These are phyloP conservation scores for Pythium rishiriense DNA, from an alignment of 352 stramenopile genomes.

Conservation along the genomic window DNA sequence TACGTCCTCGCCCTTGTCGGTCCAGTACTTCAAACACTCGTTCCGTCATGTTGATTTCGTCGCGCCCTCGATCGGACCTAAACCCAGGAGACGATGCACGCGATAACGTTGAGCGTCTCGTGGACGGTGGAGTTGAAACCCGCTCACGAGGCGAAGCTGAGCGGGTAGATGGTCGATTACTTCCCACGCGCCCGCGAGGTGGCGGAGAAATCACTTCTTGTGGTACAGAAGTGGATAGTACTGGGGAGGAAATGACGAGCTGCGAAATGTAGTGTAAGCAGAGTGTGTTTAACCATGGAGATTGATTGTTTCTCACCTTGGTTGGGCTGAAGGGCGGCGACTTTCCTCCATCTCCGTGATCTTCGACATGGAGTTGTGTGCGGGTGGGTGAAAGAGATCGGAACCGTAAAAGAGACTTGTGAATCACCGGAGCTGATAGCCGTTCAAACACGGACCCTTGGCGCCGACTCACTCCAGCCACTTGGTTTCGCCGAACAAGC, in stretches of 20 bases:
- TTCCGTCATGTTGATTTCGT: constrained; percentile 39
- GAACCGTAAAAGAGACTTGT: constrained; percentile 21
- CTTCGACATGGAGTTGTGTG: background rate
- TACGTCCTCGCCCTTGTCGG: constrained; percentile 38
- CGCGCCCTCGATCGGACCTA: background rate
- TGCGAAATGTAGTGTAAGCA: too few species aligned
- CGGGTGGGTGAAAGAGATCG: constrained; percentile 16
- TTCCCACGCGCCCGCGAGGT: background rate
- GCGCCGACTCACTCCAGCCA: background rate
- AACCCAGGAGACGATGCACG: constrained; percentile 23
- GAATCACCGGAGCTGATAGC: constrained; percentile 26
- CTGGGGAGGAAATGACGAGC: constrained; percentile 13
- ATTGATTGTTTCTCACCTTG: too few species aligned
- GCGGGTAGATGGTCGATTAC: background rate
- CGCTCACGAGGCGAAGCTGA: constrained; percentile 6
- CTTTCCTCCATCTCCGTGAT: background rate
- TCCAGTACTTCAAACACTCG: constrained; percentile 61
- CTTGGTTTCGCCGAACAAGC: background rate
- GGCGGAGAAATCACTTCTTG: background rate
- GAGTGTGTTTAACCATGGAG: too few species aligned
- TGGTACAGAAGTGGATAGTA: background rate
- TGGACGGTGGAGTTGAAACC: constrained; percentile 5
- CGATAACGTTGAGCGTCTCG: background rate
- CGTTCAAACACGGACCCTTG: constrained; percentile 46
- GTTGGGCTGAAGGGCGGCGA: background rate